Conservation (phyloP, 306 rosid genomes). For the Cercis canadensis region DNA sequence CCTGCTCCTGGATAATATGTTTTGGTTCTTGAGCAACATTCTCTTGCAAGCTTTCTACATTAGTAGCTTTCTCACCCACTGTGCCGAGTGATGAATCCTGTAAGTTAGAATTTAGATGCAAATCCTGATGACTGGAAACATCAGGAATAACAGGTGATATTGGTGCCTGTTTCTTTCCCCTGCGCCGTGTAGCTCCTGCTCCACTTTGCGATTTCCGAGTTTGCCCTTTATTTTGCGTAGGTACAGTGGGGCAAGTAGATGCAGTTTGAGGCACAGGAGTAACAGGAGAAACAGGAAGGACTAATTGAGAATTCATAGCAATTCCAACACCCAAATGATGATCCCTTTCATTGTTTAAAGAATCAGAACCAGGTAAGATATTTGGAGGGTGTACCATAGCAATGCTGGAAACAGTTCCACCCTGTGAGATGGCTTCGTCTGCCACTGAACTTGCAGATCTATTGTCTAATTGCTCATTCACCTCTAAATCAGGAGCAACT, state of each 20-base stretch:
- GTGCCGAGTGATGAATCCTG: slow-evolving; percentile 49
- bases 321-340: slow-evolving; percentile 44
- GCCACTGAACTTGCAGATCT: slow-evolving; percentile 48
- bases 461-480: slow-evolving; percentile 54
- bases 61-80: slow-evolving; percentile 41
- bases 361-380: slow-evolving; percentile 48
- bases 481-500: slow-evolving; percentile 60
- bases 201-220: slow-evolving; percentile 65
- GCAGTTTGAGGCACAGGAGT: slow-evolving; percentile 51
- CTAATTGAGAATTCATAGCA: slow-evolving; percentile 54
- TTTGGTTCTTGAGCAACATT: slow-evolving; percentile 48
- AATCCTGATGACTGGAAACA: slow-evolving; percentile 50
- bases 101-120: slow-evolving; percentile 45
- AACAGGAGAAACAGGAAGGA: slow-evolving; percentile 51
- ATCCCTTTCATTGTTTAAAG: slow-evolving; percentile 50
- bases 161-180: slow-evolving; percentile 78
- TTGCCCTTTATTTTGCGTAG: slow-evolving; percentile 58
- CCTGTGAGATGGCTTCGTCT: slow-evolving; percentile 50
- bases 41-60: slow-evolving; percentile 41
- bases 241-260: slow-evolving; percentile 52
- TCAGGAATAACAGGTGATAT: slow-evolving; percentile 46
- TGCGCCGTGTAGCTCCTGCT: slow-evolving; percentile 69
- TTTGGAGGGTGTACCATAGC: slow-evolving; percentile 48
- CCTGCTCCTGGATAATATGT: slow-evolving; percentile 48
- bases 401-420: slow-evolving; percentile 45